Conservation (phyloP, 176 grass and related monocot genomes). For the Aegilops sharonensis region DNA sequence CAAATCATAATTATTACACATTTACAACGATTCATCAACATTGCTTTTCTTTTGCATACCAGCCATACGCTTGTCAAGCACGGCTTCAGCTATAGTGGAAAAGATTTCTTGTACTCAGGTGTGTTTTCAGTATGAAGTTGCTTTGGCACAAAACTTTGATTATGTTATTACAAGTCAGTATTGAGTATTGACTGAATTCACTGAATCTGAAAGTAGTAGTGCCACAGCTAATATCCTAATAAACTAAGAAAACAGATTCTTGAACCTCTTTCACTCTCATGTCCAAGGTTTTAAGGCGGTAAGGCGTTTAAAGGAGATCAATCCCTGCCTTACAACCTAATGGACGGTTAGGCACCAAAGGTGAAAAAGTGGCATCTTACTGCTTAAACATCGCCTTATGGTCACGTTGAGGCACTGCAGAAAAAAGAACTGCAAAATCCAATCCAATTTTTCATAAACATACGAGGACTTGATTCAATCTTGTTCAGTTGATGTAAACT, state of each 20-base stretch:
- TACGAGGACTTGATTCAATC: background rate
- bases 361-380: too few species aligned
- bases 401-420: too few species aligned
- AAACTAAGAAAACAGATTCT: background rate
- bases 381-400: too few species aligned
- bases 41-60: conserved; percentile 37
- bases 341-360: too few species aligned
- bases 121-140: conserved; percentile 9
- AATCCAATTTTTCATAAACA: background rate
- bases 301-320: too few species aligned
- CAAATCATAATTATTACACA: conserved; percentile 9
- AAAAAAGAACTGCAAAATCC: too few species aligned
- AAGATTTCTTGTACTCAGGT: conserved; percentile 97
- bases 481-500: conserved; percentile 7
- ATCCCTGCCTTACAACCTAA: too few species aligned
- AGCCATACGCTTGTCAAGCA: conserved; percentile 77
- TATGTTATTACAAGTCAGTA: conserved; percentile 1
- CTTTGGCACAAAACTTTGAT: background rate
- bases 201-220: background rate
- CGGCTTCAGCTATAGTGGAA: conserved; percentile 94
- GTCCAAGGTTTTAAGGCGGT: too few species aligned
- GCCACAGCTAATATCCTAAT: background rate
- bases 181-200: background rate
- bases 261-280: too few species aligned
- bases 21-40: background rate